A percentile compares a stretch with the other conserved stretches of the same genome.
Evolutionary conservation across 352 stramenopile genomes (phyloP).

Genomic region (Globisporangium camurandrum): DNA sequence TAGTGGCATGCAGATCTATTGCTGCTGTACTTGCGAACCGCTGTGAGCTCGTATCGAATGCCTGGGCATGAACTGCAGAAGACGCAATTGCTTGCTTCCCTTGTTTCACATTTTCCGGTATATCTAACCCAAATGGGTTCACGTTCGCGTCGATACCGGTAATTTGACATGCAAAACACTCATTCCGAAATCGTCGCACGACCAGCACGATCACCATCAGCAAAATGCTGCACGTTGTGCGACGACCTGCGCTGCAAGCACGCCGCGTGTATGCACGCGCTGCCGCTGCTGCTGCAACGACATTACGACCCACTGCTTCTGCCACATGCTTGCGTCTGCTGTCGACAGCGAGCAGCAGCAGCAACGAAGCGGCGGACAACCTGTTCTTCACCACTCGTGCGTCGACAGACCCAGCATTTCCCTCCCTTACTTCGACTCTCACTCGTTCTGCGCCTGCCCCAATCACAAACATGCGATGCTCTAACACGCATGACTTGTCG

Average conservation of each 20-base stretch:
- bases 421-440: background rate
- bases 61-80: too few species aligned
- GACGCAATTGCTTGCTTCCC: too few species aligned
- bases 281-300: background rate
- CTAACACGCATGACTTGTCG: background rate
- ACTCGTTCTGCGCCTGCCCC: background rate
- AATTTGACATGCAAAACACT: too few species aligned
- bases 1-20: too few species aligned
- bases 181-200: too few species aligned
- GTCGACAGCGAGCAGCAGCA: conserved; percentile 1
- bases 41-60: background rate
- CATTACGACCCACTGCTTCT: background rate
- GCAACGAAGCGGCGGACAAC: conserved; percentile 8
- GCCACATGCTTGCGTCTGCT: conserved; percentile 2
- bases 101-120: too few species aligned
- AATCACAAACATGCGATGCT: background rate
- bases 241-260: conserved; percentile 4
- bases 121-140: too few species aligned
- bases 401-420: too few species aligned
- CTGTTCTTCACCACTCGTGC: conserved; percentile 73
- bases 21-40: background rate
- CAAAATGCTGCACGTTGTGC: conserved; percentile 9
- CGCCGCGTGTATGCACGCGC: background rate
- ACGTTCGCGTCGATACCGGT: too few species aligned
- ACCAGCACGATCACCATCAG: background rate